phyloP scores from a whole-genome alignment of 169 alveolate species.

The Cryptosporidium viatorum region DNA sequence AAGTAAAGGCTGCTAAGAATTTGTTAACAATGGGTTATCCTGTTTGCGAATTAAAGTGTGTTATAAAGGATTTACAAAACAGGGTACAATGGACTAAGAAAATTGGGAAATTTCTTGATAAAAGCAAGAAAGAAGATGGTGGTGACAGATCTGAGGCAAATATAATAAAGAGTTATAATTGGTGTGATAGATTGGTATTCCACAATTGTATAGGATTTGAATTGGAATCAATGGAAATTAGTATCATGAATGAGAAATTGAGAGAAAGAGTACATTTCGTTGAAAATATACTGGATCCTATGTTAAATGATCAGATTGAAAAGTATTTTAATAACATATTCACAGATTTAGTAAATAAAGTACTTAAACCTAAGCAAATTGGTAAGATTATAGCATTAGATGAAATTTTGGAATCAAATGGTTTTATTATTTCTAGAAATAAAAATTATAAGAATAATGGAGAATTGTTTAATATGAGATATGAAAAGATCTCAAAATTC shows the following conservation, averaged over 20 bases:
- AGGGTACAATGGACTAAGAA: constrained; percentile 39
- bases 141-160: background rate
- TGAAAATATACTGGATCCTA: background rate
- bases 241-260: constrained; percentile 9
- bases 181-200: constrained; percentile 41
- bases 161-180: background rate
- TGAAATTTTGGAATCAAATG: constrained; percentile 18
- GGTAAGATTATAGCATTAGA: background rate
- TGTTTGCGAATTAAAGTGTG: constrained; percentile 36
- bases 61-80: constrained; percentile 33
- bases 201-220: constrained; percentile 68
- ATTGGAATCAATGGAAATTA: constrained; percentile 5
- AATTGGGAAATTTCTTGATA: constrained; percentile 11
- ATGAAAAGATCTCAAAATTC: constrained; percentile 14
- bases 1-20: background rate
- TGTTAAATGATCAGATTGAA: constrained; percentile 16
- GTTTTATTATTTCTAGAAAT: constrained; percentile 26
- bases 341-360: background rate
- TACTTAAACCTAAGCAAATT: background rate
- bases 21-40: constrained; percentile 43
- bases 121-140: too few relatives aligned
- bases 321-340: constrained; percentile 8
- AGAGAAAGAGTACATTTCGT: background rate
- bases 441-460: background rate
- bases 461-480: constrained; percentile 1